Conservation (phyloP, 208 protist species). For the Acanthamoeba culbertsoni region DNA sequence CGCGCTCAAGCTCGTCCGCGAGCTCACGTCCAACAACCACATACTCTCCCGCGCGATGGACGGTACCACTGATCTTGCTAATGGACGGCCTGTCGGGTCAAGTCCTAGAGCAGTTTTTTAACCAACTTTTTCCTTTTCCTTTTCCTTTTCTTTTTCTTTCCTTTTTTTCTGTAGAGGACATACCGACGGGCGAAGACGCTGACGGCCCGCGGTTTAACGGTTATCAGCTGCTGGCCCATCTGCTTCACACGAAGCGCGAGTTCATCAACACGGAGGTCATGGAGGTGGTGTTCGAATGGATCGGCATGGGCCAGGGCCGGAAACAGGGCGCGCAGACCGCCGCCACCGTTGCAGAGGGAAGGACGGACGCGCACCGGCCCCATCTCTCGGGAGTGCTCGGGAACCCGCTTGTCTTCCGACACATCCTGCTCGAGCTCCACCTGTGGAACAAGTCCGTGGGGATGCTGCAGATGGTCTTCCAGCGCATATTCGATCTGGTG, state of each 20-base stretch:
- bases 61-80: background rate
- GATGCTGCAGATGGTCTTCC: conserved; percentile 33
- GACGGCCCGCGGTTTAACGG: conserved; percentile 38
- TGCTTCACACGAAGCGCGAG: conserved; percentile 3
- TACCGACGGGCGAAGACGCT: background rate
- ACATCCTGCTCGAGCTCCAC: conserved; percentile 35
- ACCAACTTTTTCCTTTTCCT: background rate
- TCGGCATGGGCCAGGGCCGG: conserved; percentile 10
- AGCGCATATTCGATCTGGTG: background rate
- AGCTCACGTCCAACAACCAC: background rate
- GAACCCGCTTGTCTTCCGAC: background rate
- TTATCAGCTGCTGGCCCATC: conserved; percentile 36
- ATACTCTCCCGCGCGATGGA: conserved; percentile 29
- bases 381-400: background rate
- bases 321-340: background rate
- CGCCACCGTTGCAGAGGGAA: background rate
- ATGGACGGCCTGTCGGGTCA: too few relatives aligned
- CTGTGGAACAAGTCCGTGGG: conserved; percentile 43
- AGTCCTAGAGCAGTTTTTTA: too few relatives aligned
- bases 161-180: too few relatives aligned
- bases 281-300: conserved; percentile 38
- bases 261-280: background rate
- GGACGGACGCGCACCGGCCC: background rate
- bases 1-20: background rate
- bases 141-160: too few relatives aligned